These are phyloP conservation scores for Letharia columbiana DNA, from an alignment of 495 filamentous ascomycete genomes.

Conservation along the genomic window DNA sequence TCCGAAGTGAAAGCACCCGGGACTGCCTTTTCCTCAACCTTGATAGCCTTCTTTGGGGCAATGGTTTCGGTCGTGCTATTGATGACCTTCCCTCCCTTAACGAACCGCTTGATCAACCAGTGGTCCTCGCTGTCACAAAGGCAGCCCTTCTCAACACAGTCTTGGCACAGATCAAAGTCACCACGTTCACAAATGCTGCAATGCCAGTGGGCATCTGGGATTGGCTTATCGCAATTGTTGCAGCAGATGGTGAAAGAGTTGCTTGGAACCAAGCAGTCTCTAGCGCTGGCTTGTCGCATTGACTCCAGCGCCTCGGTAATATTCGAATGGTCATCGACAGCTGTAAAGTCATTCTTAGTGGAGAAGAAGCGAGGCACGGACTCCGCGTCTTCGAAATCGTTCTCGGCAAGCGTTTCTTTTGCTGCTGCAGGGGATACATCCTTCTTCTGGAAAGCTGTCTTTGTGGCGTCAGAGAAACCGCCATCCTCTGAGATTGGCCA, in stretches of 20 bases:
- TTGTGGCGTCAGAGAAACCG: slow-evolving; percentile 18
- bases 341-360: slow-evolving; percentile 30
- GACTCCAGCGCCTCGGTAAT: slow-evolving; percentile 22
- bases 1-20: slow-evolving; percentile 37
- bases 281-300: slow-evolving; percentile 5
- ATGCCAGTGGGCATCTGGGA: slow-evolving; percentile 81
- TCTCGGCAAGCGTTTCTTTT: slow-evolving; percentile 10
- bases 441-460: slow-evolving; percentile 20
- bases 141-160: slow-evolving; percentile 65
- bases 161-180: slow-evolving; percentile 86
- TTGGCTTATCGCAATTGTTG: slow-evolving; percentile 74
- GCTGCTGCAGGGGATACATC: background rate
- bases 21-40: slow-evolving; percentile 29
- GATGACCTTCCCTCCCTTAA: slow-evolving; percentile 68
- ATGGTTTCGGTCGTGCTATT: slow-evolving; percentile 77
- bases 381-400: slow-evolving; percentile 21
- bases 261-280: slow-evolving; percentile 1
- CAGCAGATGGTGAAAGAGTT: slow-evolving; percentile 67
- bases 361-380: slow-evolving; percentile 27
- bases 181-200: slow-evolving; percentile 87
- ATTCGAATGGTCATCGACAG: slow-evolving; percentile 32
- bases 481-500: slow-evolving; percentile 19
- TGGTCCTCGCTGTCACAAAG: slow-evolving; percentile 70
- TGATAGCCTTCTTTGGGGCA: slow-evolving; percentile 45
- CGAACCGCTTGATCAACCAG: slow-evolving; percentile 87